phyloP scores from a whole-genome alignment of 345 rosid genomes.

The Limnanthes douglasii region DNA sequence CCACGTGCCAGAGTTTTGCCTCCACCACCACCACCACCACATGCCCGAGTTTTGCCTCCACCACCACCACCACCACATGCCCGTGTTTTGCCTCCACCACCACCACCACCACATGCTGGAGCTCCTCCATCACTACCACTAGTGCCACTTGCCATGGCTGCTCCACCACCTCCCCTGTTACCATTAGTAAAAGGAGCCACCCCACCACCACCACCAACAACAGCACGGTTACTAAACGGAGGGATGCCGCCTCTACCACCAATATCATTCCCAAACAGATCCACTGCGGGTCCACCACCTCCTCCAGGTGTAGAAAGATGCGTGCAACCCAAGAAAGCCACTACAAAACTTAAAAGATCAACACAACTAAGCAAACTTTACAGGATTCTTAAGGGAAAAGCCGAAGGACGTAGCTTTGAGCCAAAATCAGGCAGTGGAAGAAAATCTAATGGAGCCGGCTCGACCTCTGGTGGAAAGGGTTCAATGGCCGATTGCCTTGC shows the following conservation, averaged over 20 bases:
- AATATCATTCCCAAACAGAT: slow-evolving; percentile 15
- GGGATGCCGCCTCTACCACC: slow-evolving; percentile 16
- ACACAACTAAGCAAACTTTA: slow-evolving; percentile 36
- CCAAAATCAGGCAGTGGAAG: slow-evolving; percentile 8
- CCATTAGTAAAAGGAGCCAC: slow-evolving; percentile 9
- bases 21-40: slow-evolving; percentile 5
- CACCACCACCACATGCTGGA: slow-evolving; percentile 6
- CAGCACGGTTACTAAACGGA: slow-evolving; percentile 11
- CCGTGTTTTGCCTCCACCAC: slow-evolving; percentile 14
- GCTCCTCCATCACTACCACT: slow-evolving; percentile 5
- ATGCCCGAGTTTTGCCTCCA: too few species aligned
- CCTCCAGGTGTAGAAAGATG: slow-evolving; percentile 24
- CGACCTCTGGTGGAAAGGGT: slow-evolving; percentile 22
- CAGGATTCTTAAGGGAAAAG: slow-evolving; percentile 35
- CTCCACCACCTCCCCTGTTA: slow-evolving; percentile 53
- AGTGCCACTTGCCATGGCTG: slow-evolving; percentile 25
- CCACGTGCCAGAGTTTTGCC: too few species aligned
- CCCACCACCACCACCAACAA: slow-evolving; percentile 20
- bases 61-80: slow-evolving; percentile 13
- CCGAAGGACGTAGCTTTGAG: slow-evolving; percentile 32
- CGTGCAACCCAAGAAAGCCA: slow-evolving; percentile 32
- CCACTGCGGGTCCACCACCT: slow-evolving; percentile 20
- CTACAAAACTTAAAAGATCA: slow-evolving; percentile 44
- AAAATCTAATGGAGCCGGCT: slow-evolving; percentile 11
- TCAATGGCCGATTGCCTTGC: slow-evolving; percentile 67